Base-by-base conservation (phyloP, 179 eudicot species). In the Sideroxylon spinosum region DNA sequence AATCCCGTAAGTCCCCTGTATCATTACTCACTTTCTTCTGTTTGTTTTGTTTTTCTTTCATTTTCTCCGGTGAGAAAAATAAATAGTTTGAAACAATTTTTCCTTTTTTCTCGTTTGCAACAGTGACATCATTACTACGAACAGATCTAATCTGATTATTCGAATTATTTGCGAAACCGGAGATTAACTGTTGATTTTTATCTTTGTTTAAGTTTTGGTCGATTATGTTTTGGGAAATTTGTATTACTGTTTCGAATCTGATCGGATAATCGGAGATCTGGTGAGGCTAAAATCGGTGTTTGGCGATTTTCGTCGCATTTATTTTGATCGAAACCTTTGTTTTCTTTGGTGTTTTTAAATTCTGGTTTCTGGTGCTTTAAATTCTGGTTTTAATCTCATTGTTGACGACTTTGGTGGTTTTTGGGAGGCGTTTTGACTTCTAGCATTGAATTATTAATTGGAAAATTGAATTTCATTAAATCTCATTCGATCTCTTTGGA, bases 111-210 rank as follows among this genome's bases (percentile, higher is more conserved):
- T 28, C 60, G 3, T 29, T 4, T 0, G 29, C 67, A 50, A 14
- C 16, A 9, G 4, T 44, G 19, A 20, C 16, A 6, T 10, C n/a
- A 32, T 29, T 55, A 32, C 28, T 28, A 7, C 49, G n/a, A 68
- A 53, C 68, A 76, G 88, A 87, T 87, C 88, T 83, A 74, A 70
- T 76, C 61, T 75, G 76, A 60, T 82, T 77, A 13, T 72, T 76
- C 13, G 72, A 26, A 29, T 59, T 28, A 14, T 74, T 59, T 12
- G 29, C 32, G 7, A 37, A 19, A 25, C 4, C 32, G 49, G 20
- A 14, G 19, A 12, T 11, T 20, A 29, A 37, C 25, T 37, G 53
- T 37, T 44, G 17, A 4, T 20, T 74, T 74, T 44, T 10, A 46
- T 64, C 61, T 60, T 20, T 60, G n/a, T 13, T 44, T 26, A 25